A percentile compares a stretch with the other conserved stretches of the same genome.
These are phyloP conservation scores for Termitomyces heimii DNA, from an alignment of 768 basidiomycete species.

Conservation along the genomic window DNA sequence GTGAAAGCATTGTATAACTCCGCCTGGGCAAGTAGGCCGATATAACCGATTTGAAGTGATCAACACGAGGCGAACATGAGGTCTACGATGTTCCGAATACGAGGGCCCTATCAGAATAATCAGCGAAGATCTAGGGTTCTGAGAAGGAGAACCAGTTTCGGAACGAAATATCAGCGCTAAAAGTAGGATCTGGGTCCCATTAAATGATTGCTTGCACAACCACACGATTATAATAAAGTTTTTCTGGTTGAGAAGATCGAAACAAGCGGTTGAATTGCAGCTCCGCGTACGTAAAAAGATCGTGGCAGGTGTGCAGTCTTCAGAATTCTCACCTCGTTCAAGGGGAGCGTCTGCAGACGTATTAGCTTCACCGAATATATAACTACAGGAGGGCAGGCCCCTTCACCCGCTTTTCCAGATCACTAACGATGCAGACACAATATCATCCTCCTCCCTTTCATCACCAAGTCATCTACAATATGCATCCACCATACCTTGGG, in stretches of 20 bases:
- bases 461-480: constrained; percentile 24
- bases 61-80: constrained; percentile 39
- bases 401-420: constrained; percentile 27
- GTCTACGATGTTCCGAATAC: constrained; percentile 13
- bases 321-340: constrained; percentile 37
- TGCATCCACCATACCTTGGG: constrained; percentile 9
- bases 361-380: constrained; percentile 38
- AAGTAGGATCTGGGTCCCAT: constrained; percentile 9
- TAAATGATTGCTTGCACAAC: constrained; percentile 3
- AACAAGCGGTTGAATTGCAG: constrained; percentile 28
- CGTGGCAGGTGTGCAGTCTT: constrained; percentile 38
- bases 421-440: constrained; percentile 32
- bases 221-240: constrained; percentile 9
- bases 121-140: constrained; percentile 17
- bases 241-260: constrained; percentile 23
- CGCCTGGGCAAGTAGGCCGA: constrained; percentile 7
- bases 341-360: constrained; percentile 33
- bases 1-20: not conserved
- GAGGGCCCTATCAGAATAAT: constrained; percentile 17
- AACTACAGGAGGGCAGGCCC: constrained; percentile 28
- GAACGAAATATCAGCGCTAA: constrained; percentile 10
- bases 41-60: constrained; percentile 15
- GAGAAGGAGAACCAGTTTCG: constrained; percentile 11
- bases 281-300: constrained; percentile 44
- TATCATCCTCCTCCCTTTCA: constrained; percentile 23